These are phyloP conservation scores for Triticum urartu DNA, from an alignment of 176 grass and related monocot genomes.

Conservation along the genomic window DNA sequence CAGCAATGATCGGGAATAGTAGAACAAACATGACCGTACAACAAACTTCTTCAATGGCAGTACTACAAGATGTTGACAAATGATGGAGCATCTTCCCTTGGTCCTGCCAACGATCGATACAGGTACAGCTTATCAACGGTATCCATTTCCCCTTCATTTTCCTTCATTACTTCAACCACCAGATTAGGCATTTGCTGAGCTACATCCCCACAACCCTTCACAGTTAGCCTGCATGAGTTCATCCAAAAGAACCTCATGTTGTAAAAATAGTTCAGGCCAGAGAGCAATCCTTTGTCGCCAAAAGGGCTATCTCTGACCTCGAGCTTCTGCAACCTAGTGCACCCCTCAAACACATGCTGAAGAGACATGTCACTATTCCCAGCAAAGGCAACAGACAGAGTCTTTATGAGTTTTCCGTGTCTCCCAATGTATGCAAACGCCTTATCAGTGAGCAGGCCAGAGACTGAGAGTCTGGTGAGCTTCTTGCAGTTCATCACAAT, in stretches of 20 bases:
- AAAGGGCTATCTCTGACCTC: conserved; percentile 93
- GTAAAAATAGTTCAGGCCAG: conserved; percentile 67
- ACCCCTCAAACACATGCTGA: conserved; percentile 78
- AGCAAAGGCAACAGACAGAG: conserved; percentile 87
- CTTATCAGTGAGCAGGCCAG: conserved; percentile 79
- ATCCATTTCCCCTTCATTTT: conserved; percentile 40
- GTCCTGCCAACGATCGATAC: conserved; percentile 69
- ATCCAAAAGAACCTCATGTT: conserved; percentile 96
- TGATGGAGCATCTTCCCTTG: conserved; percentile 57
- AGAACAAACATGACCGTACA: conserved; percentile 23
- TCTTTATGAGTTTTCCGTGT: conserved; percentile 65
- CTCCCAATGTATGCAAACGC: conserved; percentile 75
- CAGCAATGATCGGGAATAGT: conserved; percentile 9
- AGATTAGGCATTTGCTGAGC: conserved; percentile 61
- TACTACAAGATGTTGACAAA: conserved; percentile 88
- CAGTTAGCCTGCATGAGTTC: conserved; percentile 76
- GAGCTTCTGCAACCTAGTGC: conserved; percentile 69
- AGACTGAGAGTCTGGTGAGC: conserved; percentile 78
- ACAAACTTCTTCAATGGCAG: conserved; percentile 20
- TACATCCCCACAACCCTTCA: conserved; percentile 64
- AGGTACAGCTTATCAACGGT: conserved; percentile 73
- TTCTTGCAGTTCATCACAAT: conserved; percentile 91
- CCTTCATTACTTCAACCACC: conserved; percentile 76
- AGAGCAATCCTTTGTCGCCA: conserved; percentile 58
- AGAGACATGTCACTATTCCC: conserved; percentile 71